These are phyloP conservation scores for Biscutella laevigata DNA, from an alignment of 441 rosid genomes.

Conservation along the genomic window DNA sequence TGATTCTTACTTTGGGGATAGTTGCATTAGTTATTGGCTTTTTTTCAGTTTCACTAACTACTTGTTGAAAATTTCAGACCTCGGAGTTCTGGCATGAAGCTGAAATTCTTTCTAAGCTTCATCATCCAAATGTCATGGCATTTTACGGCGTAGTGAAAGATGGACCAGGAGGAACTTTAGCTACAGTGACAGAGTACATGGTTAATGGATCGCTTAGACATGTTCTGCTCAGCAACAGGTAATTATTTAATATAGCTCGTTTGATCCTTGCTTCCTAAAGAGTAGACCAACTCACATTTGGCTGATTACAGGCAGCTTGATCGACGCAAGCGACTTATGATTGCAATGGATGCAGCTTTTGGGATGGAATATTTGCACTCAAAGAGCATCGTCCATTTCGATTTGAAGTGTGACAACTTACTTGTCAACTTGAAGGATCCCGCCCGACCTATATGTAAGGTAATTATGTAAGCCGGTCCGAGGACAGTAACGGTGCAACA, in stretches of 20 bases:
- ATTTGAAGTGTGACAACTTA: constrained; percentile 64
- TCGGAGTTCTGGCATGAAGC: constrained; percentile 67
- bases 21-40: not conserved
- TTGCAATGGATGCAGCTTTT: constrained; percentile 73
- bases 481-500: not conserved
- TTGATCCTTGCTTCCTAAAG: not conserved
- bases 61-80: constrained; percentile 31
- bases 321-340: constrained; percentile 53
- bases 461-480: constrained; percentile 9
- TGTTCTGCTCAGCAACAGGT: constrained; percentile 61
- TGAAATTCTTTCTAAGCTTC: constrained; percentile 65
- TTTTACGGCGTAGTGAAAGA: too few species aligned
- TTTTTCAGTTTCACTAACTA: constrained; percentile 14
- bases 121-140: constrained; percentile 72
- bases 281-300: not conserved
- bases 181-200: constrained; percentile 71
- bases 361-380: constrained; percentile 73
- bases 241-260: constrained; percentile 13
- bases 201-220: constrained; percentile 70
- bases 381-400: constrained; percentile 68
- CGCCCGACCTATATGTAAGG: constrained; percentile 64
- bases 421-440: constrained; percentile 71
- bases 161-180: constrained; percentile 58
- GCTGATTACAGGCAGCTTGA: constrained; percentile 34
- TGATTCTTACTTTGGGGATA: constrained; percentile 2